A percentile compares a stretch with the other conserved stretches of the same genome.
Evolutionary conservation across 805 yeast species (phyloP).

Genomic region (Yamadazyma kitorensis): DNA sequence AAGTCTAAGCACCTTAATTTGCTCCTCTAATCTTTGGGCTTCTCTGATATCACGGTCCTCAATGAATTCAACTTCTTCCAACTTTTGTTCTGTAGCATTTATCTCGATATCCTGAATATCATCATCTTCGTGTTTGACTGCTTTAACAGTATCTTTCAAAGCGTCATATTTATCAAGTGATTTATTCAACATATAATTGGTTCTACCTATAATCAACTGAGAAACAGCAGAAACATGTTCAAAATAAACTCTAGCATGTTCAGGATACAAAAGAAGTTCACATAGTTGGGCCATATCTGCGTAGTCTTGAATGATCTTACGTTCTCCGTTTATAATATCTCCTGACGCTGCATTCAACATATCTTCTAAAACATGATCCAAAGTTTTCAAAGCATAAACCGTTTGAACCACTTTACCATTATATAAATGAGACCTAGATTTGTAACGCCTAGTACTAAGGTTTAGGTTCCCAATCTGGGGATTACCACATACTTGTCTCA

Average conservation of each 20-base stretch:
- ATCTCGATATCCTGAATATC: slow-evolving; percentile 19
- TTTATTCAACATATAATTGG: slow-evolving; percentile 17
- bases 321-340: slow-evolving; percentile 47
- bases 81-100: slow-evolving; percentile 5
- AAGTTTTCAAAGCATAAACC: slow-evolving; percentile 33
- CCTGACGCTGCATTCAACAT: slow-evolving; percentile 59
- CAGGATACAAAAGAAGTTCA: slow-evolving; percentile 57
- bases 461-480: slow-evolving; percentile 49
- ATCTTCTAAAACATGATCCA: slow-evolving; percentile 65
- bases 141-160: slow-evolving; percentile 18
- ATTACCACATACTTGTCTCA: slow-evolving; percentile 83
- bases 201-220: slow-evolving; percentile 23
- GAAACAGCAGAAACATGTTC: slow-evolving; percentile 23
- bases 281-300: slow-evolving; percentile 66
- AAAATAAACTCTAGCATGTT: slow-evolving; percentile 42
- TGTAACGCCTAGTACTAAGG: slow-evolving; percentile 21
- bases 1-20: slow-evolving; percentile 18
- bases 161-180: slow-evolving; percentile 18
- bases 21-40: slow-evolving; percentile 20
- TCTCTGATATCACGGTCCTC: slow-evolving; percentile 5
- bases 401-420: slow-evolving; percentile 15
- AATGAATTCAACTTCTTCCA: slow-evolving; percentile 6
- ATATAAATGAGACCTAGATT: slow-evolving; percentile 14
- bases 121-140: slow-evolving; percentile 14
- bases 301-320: slow-evolving; percentile 41